phyloP scores from a whole-genome alignment of 495 filamentous ascomycete genomes.

The Aspergillus sclerotiicarbonarius region DNA sequence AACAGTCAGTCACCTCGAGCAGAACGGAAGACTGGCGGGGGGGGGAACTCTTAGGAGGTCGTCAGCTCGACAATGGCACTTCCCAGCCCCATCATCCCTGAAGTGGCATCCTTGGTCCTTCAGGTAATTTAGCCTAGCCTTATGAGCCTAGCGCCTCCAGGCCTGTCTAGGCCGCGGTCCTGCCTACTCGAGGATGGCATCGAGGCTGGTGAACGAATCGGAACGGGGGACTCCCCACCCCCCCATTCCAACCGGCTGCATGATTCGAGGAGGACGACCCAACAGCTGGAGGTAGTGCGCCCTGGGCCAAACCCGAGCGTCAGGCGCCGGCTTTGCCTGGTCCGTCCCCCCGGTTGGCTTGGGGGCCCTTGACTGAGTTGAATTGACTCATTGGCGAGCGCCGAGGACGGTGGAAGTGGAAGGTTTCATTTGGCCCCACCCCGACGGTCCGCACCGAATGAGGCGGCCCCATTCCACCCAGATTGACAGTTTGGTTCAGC shows the following conservation, averaged over 20 bases:
- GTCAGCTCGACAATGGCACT: neutral
- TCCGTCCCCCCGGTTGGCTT: neutral
- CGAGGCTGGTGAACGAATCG: neutral
- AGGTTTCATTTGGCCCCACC: conserved; percentile 9
- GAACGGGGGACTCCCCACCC: neutral
- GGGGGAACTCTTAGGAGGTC: neutral
- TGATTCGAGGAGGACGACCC: neutral
- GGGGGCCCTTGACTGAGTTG: no score
- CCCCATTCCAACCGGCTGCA: neutral
- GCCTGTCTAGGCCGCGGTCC: neutral
- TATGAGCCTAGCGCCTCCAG: neutral
- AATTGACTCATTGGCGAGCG: neutral
- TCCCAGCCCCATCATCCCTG: neutral
- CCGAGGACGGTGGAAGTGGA: neutral
- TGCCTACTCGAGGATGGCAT: neutral
- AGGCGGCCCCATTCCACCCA: conserved; percentile 15
- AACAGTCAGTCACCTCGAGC: neutral
- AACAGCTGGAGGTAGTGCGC: neutral
- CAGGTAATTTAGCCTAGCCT: conserved; percentile 3
- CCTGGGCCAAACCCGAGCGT: neutral
- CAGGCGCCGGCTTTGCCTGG: neutral
- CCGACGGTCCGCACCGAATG: conserved; percentile 22
- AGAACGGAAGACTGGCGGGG: neutral
- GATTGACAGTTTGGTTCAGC: neutral
- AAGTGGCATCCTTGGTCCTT: conserved; percentile 5